Evolutionary conservation across 768 basidiomycete species (phyloP).

Genomic region (Cystofilobasidium macerans): DNA sequence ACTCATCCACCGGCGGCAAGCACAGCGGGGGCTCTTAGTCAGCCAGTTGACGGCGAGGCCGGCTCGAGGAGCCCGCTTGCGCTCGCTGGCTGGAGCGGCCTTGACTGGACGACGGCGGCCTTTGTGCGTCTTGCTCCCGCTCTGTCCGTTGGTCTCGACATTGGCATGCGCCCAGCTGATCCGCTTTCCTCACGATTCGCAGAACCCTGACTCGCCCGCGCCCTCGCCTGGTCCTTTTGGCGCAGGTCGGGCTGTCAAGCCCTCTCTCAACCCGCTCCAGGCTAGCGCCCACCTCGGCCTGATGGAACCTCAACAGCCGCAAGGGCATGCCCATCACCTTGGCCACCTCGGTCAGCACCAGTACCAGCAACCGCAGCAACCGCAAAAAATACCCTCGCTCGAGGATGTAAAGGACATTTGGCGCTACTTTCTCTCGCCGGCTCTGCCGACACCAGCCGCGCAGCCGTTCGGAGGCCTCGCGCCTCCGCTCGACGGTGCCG

Average conservation of each 20-base stretch:
- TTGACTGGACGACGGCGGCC: background rate
- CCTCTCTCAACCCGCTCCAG: background rate
- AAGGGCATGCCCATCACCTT: no score
- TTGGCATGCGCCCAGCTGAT: background rate
- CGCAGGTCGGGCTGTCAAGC: no score
- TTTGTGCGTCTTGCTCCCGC: background rate
- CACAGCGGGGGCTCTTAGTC: background rate
- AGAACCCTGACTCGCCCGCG: background rate
- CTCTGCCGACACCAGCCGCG: background rate
- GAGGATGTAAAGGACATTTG: conserved; percentile 9
- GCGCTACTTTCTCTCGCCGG: background rate
- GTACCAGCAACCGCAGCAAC: no score
- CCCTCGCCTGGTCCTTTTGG: background rate
- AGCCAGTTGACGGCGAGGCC: background rate
- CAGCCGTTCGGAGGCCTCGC: conserved; percentile 1
- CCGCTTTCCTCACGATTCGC: background rate
- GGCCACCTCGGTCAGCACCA: background rate
- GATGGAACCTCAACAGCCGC: no score
- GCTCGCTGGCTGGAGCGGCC: background rate
- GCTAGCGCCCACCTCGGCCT: no score
- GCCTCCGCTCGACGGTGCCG: no score
- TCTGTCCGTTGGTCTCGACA: background rate
- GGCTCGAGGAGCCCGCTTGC: background rate
- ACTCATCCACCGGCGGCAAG: no score
- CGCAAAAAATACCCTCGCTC: conserved; percentile 1